Evolutionary conservation across 179 eudicot genomes (phyloP).

Genomic region (Drosera spatulata): DNA sequence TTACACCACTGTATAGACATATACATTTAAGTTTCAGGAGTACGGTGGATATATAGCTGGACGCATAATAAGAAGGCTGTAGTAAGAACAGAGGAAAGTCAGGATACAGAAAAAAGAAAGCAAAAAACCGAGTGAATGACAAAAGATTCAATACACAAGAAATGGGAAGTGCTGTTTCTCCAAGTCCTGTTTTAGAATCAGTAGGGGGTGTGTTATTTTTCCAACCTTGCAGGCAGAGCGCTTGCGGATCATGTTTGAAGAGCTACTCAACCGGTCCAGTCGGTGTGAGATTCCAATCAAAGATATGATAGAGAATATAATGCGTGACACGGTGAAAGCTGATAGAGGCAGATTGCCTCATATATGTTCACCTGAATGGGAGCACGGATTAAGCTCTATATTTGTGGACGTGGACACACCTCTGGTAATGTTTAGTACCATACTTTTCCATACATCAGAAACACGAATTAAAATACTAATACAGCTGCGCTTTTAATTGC

Average conservation of each 20-base stretch:
- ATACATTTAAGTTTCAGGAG: too few species aligned
- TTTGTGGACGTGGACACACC: slow-evolving; percentile 26
- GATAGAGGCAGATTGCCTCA: slow-evolving; percentile 27
- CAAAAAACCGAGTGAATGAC: too few species aligned
- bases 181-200: neutral
- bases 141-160: too few species aligned
- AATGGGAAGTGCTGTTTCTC: neutral
- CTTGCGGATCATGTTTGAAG: slow-evolving; percentile 17
- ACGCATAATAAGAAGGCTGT: too few species aligned
- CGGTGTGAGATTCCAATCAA: slow-evolving; percentile 20
- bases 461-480: too few species aligned
- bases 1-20: too few species aligned
- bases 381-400: slow-evolving; percentile 23
- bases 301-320: slow-evolving; percentile 22
- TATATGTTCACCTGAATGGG: slow-evolving; percentile 28
- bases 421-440: slow-evolving; percentile 7
- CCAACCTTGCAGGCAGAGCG: slow-evolving; percentile 23
- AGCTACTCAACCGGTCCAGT: slow-evolving; percentile 13
- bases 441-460: neutral
- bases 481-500: neutral
- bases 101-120: too few species aligned
- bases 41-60: too few species aligned
- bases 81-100: too few species aligned
- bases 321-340: slow-evolving; percentile 27
- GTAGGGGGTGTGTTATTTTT: neutral